Evolutionary conservation across 768 basidiomycete genomes (phyloP), one percentile per base, ranked within the genome.

Genomic region (Termitomyces sp.): DNA sequence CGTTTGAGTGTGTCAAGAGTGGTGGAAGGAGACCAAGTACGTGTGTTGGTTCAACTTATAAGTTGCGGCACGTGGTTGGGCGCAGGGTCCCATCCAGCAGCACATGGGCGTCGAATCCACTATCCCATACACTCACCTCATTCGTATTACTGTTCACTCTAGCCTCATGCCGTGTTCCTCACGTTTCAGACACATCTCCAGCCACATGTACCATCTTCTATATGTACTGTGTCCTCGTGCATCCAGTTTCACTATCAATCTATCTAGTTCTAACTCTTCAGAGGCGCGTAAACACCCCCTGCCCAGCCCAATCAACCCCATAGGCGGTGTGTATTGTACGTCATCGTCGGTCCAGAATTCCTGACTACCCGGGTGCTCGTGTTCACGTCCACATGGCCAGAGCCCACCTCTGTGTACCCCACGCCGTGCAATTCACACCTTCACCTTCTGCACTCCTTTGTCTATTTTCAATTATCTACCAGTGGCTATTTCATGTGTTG

Each of bases 31-130:
- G 59, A 49, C 54, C n/a, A 49, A 51, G 55, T 58, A 50, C 8
- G 53, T 57, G 61, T 62, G 61, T 57, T 58, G 55, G 63, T 59
- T 60, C 55, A 56, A 61, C 56, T 61, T 56, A 59, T 62, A 60
- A 60, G 22, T 46, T 49, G 53, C 32, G 51, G 61, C 63, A 64
- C 63, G 63, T 64, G 63, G 54, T 60, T 57, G 58, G 64, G 56
- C 58, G 52, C 59, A 63, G 56, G 64, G 59, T 14, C 29, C 48
- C 13, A 53, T 59, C 56, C 32, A 22, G 48, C 31, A 49, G 48
- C 48, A 61, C 61, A 62, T 62, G 61, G 61, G 51, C 41, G 32
- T 53, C 34, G 39, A 29, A 31, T 44, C 53, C 49, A 36, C 50
- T n/a, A n/a, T 27, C 5, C 37, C 29, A 41, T 39, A 32, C n/a